Evolutionary conservation across 2,329 filamentous ascomycete species (phyloP), one percentile per base, ranked within the genome.

Genomic region (Talaromyces rugulosus): DNA sequence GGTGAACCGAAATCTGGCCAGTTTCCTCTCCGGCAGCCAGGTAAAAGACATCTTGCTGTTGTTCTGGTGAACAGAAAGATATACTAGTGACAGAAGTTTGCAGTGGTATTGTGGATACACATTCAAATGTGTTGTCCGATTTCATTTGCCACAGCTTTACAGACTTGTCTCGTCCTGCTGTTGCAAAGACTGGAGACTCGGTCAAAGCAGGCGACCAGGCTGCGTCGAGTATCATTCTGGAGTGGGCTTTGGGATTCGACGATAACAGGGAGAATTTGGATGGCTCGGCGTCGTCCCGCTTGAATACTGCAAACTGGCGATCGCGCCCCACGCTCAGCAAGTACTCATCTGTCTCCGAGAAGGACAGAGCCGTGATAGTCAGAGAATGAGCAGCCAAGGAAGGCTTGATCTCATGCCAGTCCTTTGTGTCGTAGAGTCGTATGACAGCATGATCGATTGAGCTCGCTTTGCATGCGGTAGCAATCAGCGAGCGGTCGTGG

Each of bases 361-460:
- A 99, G 8, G 87, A 83, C 40, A 99, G 80, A 16, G 90, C 84
- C 0, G 92, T 94, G 28, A 93, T 89, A 0, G 95, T 99, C 59
- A 98, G 82, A 0, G 89, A 87, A 76, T 99, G 95, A 1, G 90
- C 89, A n/a, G 86, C 84, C 33, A 99, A 82, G 0, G 94, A 85
- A 2, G 94, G 93, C 63, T 86, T 87, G 50, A 97, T 80, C 77
- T 99, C 92, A 18, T 91, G 89, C 95, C 95, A 99, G 52, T 85
- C 85, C 36, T 82, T 83, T 12, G 93, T 95, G 72, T 96, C 92
- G 72, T 96, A 98, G 7, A 99, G 76, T 23, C 95, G 87, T 69
- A 99, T 91, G 44, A 98, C 93, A 51, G 95, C 95, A 73, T 99
- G 95, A 74, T 97, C 95, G 61, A 94, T 82, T 1, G 92, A 96